Evolutionary conservation across 2,329 filamentous ascomycete species (phyloP).

Genomic region (Gliomastix tumulicola): DNA sequence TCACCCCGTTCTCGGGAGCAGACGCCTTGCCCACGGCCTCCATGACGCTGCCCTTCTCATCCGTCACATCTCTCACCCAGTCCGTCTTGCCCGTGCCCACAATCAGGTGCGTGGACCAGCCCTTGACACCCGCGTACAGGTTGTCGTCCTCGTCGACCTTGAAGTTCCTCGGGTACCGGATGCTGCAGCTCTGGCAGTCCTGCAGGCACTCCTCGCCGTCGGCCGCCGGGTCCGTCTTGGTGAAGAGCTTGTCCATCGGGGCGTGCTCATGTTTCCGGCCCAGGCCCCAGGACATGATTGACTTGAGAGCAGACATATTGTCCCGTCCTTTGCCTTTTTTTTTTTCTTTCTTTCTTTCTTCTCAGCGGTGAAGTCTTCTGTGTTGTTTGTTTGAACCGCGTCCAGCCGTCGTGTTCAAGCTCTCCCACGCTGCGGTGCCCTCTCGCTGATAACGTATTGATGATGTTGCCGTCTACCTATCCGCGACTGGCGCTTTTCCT

Average conservation of each 20-base stretch:
- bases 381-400: not conserved
- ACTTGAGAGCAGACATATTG: conserved; percentile 24
- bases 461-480: no score
- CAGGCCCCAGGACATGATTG: conserved; percentile 24
- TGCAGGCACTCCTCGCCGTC: conserved; percentile 86
- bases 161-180: conserved; percentile 66
- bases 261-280: conserved; percentile 14
- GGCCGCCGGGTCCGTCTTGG: conserved; percentile 62
- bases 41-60: conserved; percentile 84
- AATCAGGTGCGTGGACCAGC: conserved; percentile 82
- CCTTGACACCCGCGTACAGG: conserved; percentile 79
- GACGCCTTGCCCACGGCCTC: conserved; percentile 57
- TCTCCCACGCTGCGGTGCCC: no score
- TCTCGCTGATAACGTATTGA: no score
- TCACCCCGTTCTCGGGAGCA: conserved; percentile 62
- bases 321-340: not conserved
- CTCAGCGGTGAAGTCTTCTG: not conserved
- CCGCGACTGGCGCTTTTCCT: no score
- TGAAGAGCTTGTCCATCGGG: conserved; percentile 52
- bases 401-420: no score
- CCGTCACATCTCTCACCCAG: conserved; percentile 83
- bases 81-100: conserved; percentile 95
- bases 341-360: not conserved
- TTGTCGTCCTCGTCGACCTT: conserved; percentile 71
- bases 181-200: conserved; percentile 76